Percentiles rank a stretch among this genome's conserved stretches.
These are phyloP conservation scores for Backusella sp. DNA, from an alignment of 192 early-diverging fungal genomes.

Conservation along the genomic window DNA sequence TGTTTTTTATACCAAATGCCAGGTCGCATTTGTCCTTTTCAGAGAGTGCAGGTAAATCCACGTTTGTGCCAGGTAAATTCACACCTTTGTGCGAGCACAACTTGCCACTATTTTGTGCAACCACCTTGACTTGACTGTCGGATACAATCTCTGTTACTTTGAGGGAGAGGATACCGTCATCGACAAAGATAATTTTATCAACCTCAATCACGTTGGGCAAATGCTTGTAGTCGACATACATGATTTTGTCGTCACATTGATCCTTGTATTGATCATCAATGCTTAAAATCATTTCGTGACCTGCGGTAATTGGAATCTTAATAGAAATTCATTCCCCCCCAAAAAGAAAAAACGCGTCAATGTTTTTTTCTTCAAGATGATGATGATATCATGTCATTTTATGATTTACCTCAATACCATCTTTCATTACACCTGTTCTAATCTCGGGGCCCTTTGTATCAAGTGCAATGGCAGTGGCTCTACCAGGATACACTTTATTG, in stretches of 20 bases:
- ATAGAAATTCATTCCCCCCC: neutral
- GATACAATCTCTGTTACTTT: conserved; percentile 68
- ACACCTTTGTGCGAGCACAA: conserved; percentile 89
- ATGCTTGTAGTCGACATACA: conserved; percentile 79
- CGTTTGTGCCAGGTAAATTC: conserved; percentile 81
- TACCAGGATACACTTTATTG: conserved; percentile 32
- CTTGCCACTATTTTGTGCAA: conserved; percentile 72
- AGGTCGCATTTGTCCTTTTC: conserved; percentile 87
- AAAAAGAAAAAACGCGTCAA: neutral
- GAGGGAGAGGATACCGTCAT: conserved; percentile 93
- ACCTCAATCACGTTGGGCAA: conserved; percentile 62
- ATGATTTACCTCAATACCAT: conserved; percentile 44
- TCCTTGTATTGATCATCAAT: conserved; percentile 60
- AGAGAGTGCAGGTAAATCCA: conserved; percentile 87
- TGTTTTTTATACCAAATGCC: conserved; percentile 85
- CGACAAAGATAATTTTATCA: conserved; percentile 76
- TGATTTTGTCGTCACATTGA: conserved; percentile 48
- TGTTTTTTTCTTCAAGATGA: neutral
- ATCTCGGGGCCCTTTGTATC: conserved; percentile 86
- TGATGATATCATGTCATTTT: neutral
- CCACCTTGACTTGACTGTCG: conserved; percentile 53
- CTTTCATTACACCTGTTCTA: conserved; percentile 68
- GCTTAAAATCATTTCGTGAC: conserved; percentile 68
- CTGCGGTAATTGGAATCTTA: conserved; percentile 55
- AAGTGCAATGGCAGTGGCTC: conserved; percentile 66